Evolutionary conservation across 495 filamentous ascomycete genomes (phyloP), one percentile per base, ranked within the genome.

Genomic region (Neurospora tetrasperma): DNA sequence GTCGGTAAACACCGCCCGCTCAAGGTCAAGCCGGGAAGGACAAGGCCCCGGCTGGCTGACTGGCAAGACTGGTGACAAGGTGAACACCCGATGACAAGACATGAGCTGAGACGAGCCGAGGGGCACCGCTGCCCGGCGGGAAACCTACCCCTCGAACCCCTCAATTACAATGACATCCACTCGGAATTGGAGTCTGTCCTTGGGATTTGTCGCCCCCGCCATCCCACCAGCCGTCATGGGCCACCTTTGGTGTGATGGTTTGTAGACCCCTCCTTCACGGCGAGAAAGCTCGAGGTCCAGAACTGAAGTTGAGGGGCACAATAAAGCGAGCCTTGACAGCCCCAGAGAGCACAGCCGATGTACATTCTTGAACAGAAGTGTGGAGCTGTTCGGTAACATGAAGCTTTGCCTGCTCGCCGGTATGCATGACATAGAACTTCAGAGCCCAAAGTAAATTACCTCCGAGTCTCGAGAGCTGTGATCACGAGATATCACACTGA

Each of bases 401-500:
- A 31, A 59, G 23, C 54, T 62, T 62, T 62, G 54, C 54, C 54
- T 16, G 23, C 54, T 8, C 12, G 20, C 6, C 16, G 23, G 23
- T 31, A 31, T 59, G 8, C 54, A 31, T n/a, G 4, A 35, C 54
- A 62, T 2, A 62, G 12, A 27, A 59, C 20, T 59, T 5, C 20
- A 23, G n/a, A 23, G 23, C 20, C 20, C 40, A 66, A 66, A 35
- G 54, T 18, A 66, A 14, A 66, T 35, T 66, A 23, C 38, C 71
- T 71, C 43, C 16, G 70, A 4, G 44, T 20, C 10, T 44, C 8
- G 71, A 71, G 38, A 71, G 38, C 71, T 40, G 46, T 38, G 43
- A 39, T 71, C 71, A 71, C 71, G 44, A 71, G 46, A 71, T 71
- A 41, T 66, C 71, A 20, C 31, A 12, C n/a, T 35, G 35, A 41